Evolutionary conservation across 306 rosid genomes (phyloP).

Genomic region (Dalbergia oliveri): DNA sequence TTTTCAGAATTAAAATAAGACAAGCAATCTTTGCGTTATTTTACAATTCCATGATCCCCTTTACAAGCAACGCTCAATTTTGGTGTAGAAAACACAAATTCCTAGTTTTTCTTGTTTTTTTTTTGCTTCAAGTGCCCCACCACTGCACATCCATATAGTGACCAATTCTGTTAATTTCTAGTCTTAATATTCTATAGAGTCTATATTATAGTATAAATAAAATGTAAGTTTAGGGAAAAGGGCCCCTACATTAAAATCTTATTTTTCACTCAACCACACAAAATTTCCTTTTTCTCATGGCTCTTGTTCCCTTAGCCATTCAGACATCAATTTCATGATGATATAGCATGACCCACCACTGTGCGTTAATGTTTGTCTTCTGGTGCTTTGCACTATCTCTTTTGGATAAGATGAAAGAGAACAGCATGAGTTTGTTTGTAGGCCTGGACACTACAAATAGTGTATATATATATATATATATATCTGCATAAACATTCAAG

Average conservation of each 20-base stretch:
- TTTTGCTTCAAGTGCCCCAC: constrained; percentile 34
- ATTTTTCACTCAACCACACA: constrained; percentile 6
- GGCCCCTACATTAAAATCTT: constrained; percentile 30
- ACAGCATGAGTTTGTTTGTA: constrained; percentile 41
- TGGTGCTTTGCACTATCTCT: constrained; percentile 37
- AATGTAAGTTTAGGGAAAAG: not conserved
- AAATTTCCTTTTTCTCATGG: not conserved
- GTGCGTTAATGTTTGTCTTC: constrained; percentile 15
- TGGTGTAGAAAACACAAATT: constrained; percentile 1
- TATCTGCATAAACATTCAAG: not conserved
- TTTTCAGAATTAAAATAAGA: not conserved
- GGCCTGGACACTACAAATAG: not conserved
- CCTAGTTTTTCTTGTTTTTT: constrained; percentile 2
- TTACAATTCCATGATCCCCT: constrained; percentile 12
- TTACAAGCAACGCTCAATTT: constrained; percentile 12
- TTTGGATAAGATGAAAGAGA: constrained; percentile 28
- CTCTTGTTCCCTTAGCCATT: constrained; percentile 1
- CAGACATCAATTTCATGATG: constrained; percentile 38
- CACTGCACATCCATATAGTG: constrained; percentile 39
- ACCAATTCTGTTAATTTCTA: constrained; percentile 1
- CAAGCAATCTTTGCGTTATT: not conserved
- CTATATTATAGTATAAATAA: constrained; percentile 2
- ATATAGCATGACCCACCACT: constrained; percentile 55
- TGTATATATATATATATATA: no score
- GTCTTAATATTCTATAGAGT: not conserved